Evolutionary conservation across 768 basidiomycete genomes (phyloP).

Genomic region (Amanita pallidorosea): DNA sequence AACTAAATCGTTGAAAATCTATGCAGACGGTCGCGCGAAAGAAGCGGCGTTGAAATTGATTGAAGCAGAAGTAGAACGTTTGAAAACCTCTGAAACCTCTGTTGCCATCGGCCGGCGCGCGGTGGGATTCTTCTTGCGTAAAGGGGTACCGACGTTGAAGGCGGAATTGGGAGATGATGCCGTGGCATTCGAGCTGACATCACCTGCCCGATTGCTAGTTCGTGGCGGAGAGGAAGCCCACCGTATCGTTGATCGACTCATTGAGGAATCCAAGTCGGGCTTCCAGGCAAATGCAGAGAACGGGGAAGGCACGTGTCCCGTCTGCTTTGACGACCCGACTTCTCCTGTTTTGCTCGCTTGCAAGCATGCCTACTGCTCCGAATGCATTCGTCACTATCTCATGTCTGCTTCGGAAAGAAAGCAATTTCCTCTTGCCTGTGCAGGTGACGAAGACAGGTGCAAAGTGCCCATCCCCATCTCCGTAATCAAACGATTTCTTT

Average conservation of each 20-base stretch:
- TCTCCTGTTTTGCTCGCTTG: background rate
- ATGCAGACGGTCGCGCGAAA: too few relatives aligned
- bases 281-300: background rate
- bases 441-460: too few relatives aligned
- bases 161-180: conserved; percentile 46
- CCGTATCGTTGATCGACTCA: background rate
- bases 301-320: conserved; percentile 1
- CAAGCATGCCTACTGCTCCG: conserved; percentile 1
- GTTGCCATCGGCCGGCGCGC: conserved; percentile 25
- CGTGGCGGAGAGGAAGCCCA: conserved; percentile 45
- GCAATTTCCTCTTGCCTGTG: too few relatives aligned
- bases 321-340: conserved; percentile 1
- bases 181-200: conserved; percentile 31
- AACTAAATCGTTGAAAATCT: conserved; percentile 31
- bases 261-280: background rate
- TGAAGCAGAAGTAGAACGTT: conserved; percentile 41
- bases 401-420: too few relatives aligned
- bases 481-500: too few relatives aligned
- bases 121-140: conserved; percentile 40
- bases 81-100: conserved; percentile 32
- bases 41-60: too few relatives aligned
- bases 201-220: conserved; percentile 30
- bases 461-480: too few relatives aligned
- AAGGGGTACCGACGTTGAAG: conserved; percentile 37
- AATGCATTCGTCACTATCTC: conserved; percentile 3